A percentile compares a stretch with the other conserved stretches of the same genome.
These are phyloP conservation scores for Trichoderma polysporum DNA, from an alignment of 2,329 filamentous ascomycete genomes.

Conservation along the genomic window DNA sequence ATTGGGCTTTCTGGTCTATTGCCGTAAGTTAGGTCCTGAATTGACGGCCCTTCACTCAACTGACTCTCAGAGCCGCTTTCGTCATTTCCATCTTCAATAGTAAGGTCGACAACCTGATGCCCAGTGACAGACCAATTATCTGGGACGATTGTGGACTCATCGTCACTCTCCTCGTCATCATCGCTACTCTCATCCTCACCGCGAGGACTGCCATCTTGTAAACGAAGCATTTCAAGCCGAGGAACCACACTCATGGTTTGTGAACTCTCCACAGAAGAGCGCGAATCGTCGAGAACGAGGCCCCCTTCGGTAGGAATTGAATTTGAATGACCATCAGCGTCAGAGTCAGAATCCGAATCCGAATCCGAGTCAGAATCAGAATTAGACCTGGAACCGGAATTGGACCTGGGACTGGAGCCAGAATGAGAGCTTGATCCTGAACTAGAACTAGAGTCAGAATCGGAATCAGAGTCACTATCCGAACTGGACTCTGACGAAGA, in stretches of 20 bases:
- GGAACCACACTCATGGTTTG: background rate
- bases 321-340: background rate
- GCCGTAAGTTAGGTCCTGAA: background rate
- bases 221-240: background rate
- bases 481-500: background rate
- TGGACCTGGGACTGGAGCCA: background rate
- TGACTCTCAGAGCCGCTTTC: background rate
- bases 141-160: constrained; percentile 11
- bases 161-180: background rate
- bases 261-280: background rate
- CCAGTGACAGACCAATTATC: background rate
- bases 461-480: background rate
- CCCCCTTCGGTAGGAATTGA: background rate
- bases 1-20: background rate
- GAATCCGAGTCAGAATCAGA: background rate
- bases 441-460: background rate
- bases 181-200: background rate
- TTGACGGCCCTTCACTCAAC: background rate
- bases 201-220: background rate
- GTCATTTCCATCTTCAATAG: background rate
- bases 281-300: background rate
- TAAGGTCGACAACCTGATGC: constrained; percentile 11
- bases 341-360: background rate
- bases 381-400: background rate
- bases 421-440: background rate